phyloP scores from a whole-genome alignment of 116 monocot genomes.

The Phalaenopsis hybrid region DNA sequence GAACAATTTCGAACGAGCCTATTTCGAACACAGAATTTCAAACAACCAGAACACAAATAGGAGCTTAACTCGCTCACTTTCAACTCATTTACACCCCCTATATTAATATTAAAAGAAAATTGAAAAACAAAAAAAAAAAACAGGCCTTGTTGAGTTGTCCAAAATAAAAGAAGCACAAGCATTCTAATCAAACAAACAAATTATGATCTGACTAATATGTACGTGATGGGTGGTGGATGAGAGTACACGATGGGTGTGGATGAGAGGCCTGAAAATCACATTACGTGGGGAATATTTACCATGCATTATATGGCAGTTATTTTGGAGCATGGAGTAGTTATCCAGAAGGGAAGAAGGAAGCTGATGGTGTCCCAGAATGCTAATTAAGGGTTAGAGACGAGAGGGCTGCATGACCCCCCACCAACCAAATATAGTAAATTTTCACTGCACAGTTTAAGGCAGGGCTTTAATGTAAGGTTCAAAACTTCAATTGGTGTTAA shows the following conservation, averaged over 20 bases:
- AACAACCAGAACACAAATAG: too few species aligned
- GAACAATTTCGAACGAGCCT: too few species aligned
- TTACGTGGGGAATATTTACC: background rate
- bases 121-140: background rate
- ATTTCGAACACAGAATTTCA: too few species aligned
- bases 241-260: too few species aligned
- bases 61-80: too few species aligned
- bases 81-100: too few species aligned
- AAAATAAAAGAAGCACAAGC: too few species aligned
- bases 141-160: background rate
- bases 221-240: too few species aligned
- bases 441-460: background rate
- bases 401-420: background rate
- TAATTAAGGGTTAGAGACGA: background rate
- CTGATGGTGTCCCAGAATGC: background rate
- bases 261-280: conserved; percentile 1
- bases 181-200: too few species aligned
- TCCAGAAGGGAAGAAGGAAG: background rate
- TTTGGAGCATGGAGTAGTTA: background rate
- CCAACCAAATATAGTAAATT: background rate
- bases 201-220: too few species aligned
- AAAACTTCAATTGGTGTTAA: background rate
- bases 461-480: background rate
- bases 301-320: background rate
- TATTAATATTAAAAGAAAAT: too few species aligned